Evolutionary conservation across 2,329 filamentous ascomycete genomes (phyloP).

Genomic region (Pestalotiopsis sp.): DNA sequence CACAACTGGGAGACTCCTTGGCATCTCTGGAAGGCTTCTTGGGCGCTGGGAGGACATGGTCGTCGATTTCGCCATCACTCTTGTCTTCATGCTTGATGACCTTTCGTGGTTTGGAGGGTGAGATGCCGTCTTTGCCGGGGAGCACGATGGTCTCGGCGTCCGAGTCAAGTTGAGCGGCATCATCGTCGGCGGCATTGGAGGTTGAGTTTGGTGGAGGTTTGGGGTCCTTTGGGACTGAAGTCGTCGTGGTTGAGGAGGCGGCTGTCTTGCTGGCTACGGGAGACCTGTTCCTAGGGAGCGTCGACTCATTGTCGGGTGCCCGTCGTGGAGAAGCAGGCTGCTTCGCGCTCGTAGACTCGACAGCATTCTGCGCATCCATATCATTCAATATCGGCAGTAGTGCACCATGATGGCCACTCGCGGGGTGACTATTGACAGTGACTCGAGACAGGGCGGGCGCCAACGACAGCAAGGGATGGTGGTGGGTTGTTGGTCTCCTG

Average conservation of each 20-base stretch:
- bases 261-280: slow-evolving; percentile 20
- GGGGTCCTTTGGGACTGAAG: slow-evolving; percentile 26
- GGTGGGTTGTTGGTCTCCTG: slow-evolving; percentile 1
- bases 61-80: slow-evolving; percentile 56
- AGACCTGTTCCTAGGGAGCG: slow-evolving; percentile 25
- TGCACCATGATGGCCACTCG: slow-evolving; percentile 61
- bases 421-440: slow-evolving; percentile 30
- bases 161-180: slow-evolving; percentile 58
- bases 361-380: slow-evolving; percentile 71
- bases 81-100: slow-evolving; percentile 66
- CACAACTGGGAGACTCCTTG: slow-evolving; percentile 32
- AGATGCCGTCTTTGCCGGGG: slow-evolving; percentile 65
- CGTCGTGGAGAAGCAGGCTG: slow-evolving; percentile 55
- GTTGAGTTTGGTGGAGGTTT: not conserved
- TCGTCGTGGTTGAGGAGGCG: slow-evolving; percentile 7
- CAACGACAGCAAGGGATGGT: slow-evolving; percentile 9
- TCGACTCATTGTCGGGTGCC: slow-evolving; percentile 38
- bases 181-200: slow-evolving; percentile 39
- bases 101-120: slow-evolving; percentile 64
- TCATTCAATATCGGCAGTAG: slow-evolving; percentile 59
- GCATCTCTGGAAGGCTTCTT: slow-evolving; percentile 23
- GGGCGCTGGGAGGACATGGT: slow-evolving; percentile 28
- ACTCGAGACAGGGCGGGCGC: slow-evolving; percentile 5
- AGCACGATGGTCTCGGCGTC: slow-evolving; percentile 74
- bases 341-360: slow-evolving; percentile 63